phyloP scores from a whole-genome alignment of 345 rosid species.

The Aegle marmelos region DNA sequence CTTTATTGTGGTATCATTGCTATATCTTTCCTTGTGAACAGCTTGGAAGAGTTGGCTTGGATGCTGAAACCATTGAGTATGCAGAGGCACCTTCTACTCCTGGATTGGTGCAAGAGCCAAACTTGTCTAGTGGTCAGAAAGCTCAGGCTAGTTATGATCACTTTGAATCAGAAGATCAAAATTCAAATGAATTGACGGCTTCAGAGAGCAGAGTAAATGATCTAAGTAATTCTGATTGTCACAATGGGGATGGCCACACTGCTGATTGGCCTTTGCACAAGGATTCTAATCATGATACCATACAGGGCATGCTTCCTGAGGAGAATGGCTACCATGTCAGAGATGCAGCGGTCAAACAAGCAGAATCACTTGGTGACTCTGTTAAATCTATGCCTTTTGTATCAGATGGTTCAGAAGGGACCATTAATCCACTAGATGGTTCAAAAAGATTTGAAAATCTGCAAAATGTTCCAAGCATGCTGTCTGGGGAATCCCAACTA shows the following conservation, averaged over 20 bases:
- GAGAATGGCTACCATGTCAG: constrained; percentile 26
- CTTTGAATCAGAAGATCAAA: constrained; percentile 55
- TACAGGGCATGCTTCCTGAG: constrained; percentile 26
- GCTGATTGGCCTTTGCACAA: constrained; percentile 28
- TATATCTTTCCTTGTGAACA: constrained; percentile 27
- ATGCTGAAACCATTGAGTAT: constrained; percentile 55
- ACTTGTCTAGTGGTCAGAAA: constrained; percentile 60
- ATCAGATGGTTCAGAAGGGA: constrained; percentile 26
- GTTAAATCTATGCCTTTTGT: constrained; percentile 14
- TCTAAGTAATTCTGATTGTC: constrained; percentile 30
- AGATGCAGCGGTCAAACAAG: constrained; percentile 29
- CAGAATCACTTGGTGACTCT: constrained; percentile 23
- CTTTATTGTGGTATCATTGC: constrained; percentile 2
- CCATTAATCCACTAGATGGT: constrained; percentile 26
- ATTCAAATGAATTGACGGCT: constrained; percentile 28
- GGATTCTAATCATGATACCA: constrained; percentile 27
- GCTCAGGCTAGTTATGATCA: constrained; percentile 64
- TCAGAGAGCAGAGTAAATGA: constrained; percentile 33
- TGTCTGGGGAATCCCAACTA: constrained; percentile 24
- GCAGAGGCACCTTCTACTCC: constrained; percentile 96
- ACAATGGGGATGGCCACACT: constrained; percentile 22
- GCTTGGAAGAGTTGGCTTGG: constrained; percentile 43
- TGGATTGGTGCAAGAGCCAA: constrained; percentile 74
- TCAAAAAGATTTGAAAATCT: constrained; percentile 34
- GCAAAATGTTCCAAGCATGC: constrained; percentile 15